Evolutionary conservation across 257 asterid species (phyloP).

Genomic region (Penstemon davidsonii): DNA sequence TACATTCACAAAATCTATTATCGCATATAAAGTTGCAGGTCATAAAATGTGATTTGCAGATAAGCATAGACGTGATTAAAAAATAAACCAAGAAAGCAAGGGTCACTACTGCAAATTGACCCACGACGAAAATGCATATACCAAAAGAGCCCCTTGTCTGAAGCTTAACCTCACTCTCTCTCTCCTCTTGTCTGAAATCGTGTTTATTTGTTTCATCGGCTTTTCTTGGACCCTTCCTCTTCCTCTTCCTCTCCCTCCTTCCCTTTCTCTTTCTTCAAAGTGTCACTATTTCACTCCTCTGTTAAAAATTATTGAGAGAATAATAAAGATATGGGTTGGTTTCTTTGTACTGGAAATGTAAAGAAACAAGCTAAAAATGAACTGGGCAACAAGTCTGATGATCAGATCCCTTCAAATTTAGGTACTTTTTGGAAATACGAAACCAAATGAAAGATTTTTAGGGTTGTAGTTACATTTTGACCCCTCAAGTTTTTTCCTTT

Average conservation of each 20-base stretch:
- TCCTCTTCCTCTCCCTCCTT: constrained; percentile 26
- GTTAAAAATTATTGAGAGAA: background rate
- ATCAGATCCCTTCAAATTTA: constrained; percentile 71
- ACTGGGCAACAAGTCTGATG: constrained; percentile 42
- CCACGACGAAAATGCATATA: constrained; percentile 38
- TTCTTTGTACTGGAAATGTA: constrained; percentile 73
- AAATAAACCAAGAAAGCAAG: constrained; percentile 27
- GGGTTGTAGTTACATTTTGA: constrained; percentile 14
- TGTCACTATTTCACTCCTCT: constrained; percentile 16
- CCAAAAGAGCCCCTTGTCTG: constrained; percentile 39
- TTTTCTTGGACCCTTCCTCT: constrained; percentile 27
- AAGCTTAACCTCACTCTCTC: constrained; percentile 35
- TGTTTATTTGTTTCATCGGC: constrained; percentile 33
- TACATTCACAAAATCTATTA: too few species aligned
- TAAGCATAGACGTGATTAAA: background rate
- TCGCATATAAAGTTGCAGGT: too few species aligned
- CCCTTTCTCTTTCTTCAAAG: constrained; percentile 24
- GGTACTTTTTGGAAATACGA: constrained; percentile 36
- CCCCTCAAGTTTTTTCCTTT: constrained; percentile 22
- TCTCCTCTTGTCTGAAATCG: constrained; percentile 35
- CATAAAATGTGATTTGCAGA: too few species aligned
- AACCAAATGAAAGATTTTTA: background rate
- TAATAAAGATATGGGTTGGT: constrained; percentile 53
- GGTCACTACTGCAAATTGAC: constrained; percentile 26
- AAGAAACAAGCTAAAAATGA: constrained; percentile 53